A percentile compares a stretch with the other conserved stretches of the same genome.
Evolutionary conservation across 2,329 filamentous ascomycete genomes (phyloP).

Genomic region (Leptoxyphium fumago): DNA sequence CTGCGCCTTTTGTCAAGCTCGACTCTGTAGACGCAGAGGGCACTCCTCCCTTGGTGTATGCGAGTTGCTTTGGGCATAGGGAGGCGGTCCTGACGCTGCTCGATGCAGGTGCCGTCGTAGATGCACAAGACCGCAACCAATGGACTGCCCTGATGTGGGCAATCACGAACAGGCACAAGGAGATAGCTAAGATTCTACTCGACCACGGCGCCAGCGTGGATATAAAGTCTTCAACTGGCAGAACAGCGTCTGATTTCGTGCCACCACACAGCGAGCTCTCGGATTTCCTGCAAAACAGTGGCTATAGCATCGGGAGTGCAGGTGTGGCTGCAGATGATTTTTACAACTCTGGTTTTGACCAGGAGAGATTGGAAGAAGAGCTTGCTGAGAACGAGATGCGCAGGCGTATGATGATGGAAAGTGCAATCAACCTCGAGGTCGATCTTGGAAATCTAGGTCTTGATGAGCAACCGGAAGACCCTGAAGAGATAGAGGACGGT

Average conservation of each 20-base stretch:
- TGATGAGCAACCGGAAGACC: slow-evolving; percentile 85
- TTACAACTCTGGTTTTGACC: slow-evolving; percentile 80
- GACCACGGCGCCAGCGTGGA: slow-evolving; percentile 93
- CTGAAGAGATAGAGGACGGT: slow-evolving; percentile 72
- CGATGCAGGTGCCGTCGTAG: slow-evolving; percentile 72
- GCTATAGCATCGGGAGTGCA: slow-evolving; percentile 72
- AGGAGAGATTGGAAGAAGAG: slow-evolving; percentile 92
- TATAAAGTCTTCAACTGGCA: slow-evolving; percentile 82
- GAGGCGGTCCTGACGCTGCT: slow-evolving; percentile 73
- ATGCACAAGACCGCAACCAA: slow-evolving; percentile 87
- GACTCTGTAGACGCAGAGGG: slow-evolving; percentile 86
- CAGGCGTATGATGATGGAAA: slow-evolving; percentile 97
- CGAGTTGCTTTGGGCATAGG: slow-evolving; percentile 94
- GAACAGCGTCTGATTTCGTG: slow-evolving; percentile 91
- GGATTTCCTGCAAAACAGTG: slow-evolving; percentile 85
- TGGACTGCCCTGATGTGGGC: slow-evolving; percentile 99
- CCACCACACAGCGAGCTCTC: slow-evolving; percentile 93
- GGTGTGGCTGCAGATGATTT: slow-evolving; percentile 70
- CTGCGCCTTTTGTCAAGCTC: slow-evolving; percentile 64
- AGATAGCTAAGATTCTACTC: slow-evolving; percentile 80
- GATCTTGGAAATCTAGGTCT: slow-evolving; percentile 90
- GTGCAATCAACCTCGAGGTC: slow-evolving; percentile 88
- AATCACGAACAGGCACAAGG: slow-evolving; percentile 96
- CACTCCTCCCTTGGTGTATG: slow-evolving; percentile 91
- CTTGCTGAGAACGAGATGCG: slow-evolving; percentile 94